Conservation (phyloP, 257 asterid species). For the Solanum neorickii region DNA sequence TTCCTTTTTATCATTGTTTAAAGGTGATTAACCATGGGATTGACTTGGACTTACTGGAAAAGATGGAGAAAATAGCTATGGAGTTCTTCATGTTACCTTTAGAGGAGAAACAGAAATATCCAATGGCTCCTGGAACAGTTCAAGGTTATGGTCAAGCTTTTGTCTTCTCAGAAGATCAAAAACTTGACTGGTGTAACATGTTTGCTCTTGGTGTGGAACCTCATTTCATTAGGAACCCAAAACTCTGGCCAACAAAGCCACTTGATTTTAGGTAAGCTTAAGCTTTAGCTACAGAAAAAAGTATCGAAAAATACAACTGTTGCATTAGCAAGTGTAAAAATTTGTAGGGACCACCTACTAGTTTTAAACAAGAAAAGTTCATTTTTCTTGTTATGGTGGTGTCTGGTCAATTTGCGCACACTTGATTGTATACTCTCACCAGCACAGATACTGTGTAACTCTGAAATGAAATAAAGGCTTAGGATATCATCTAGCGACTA, state of each 20-base stretch:
- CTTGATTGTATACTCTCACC: not conserved
- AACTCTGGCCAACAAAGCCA: slow-evolving; percentile 84
- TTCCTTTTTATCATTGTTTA: not conserved
- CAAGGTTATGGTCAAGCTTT: slow-evolving; percentile 99
- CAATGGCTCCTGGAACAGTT: slow-evolving; percentile 84
- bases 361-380: not conserved
- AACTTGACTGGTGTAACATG: slow-evolving; percentile 97
- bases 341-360: not conserved
- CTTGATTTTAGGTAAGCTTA: slow-evolving; percentile 47
- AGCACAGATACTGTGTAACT: not conserved
- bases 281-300: not conserved
- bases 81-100: slow-evolving; percentile 79
- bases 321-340: not conserved
- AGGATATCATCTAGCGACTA: not conserved
- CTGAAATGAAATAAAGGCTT: not conserved
- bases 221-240: slow-evolving; percentile 42
- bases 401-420: not conserved
- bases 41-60: slow-evolving; percentile 49
- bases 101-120: slow-evolving; percentile 90
- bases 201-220: slow-evolving; percentile 94
- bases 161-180: slow-evolving; percentile 88
- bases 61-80: slow-evolving; percentile 57
- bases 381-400: not conserved
- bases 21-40: slow-evolving; percentile 86
- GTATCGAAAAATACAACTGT: not conserved